Base-by-base conservation (phyloP, 257 asterid species). In the Solanum ossicruentum region DNA sequence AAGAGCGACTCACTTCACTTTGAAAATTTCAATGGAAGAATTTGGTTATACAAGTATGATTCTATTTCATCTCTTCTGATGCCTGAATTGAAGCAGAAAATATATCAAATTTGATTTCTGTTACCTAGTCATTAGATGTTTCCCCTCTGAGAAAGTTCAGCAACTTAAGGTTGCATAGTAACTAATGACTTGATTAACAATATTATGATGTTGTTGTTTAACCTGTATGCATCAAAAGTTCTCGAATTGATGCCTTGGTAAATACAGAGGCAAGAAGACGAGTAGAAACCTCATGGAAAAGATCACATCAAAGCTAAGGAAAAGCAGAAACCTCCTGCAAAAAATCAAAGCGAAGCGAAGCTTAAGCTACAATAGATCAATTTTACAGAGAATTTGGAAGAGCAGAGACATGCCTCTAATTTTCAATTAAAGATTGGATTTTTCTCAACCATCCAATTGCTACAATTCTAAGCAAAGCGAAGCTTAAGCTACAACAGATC, bases 381-480 rank as follows among this genome's bases (percentile, higher is more conserved):
- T 39, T 16, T 70, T 70, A 70, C 49, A 17, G 28, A 70, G 52
- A 18, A 39, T 1, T 70, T 67, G 11, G 32, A 9, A 70, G 52
- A 57, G 56, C 32, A 66, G 71, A 69, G 66, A 56, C 32, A 23
- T 28, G 52, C 69, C 52, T 82, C 90, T 90, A 88, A 52, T 70
- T 73, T 26, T 80, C 88, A 18, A 90, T 56, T 81, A 82, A 87
- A 63, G 85, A 84, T 26, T 88, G 85, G 83, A 89, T 66, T 88
- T 88, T 91, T 84, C 82, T 84, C 84, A 91, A 80, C 93, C 95
- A 92, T 8, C 70, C 85, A 75, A 92, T 84, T 73, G 86, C 86
- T 91, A 91, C 95, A 86, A 86, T 80, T 85, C 88, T n/a, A 4
- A 20, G 65, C 26, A 9, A 57, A 70, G 16, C 28, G 3, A 39